These are phyloP conservation scores for Umbelopsis sp. DNA, from an alignment of 192 early-diverging fungal species.

Conservation along the genomic window DNA sequence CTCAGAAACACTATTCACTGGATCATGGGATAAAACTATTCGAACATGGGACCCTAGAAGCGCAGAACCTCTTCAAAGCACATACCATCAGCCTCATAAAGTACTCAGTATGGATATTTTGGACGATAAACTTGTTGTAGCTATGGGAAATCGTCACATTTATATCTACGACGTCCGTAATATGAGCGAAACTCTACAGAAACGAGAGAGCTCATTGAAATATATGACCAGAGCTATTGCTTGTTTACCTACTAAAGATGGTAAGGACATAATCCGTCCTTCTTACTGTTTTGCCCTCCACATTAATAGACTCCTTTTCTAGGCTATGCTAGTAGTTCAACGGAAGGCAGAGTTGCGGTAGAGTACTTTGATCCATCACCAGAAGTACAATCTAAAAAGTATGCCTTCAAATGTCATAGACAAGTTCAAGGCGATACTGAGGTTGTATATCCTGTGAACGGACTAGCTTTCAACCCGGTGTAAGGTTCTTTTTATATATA, in stretches of 20 bases:
- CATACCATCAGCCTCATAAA: constrained; percentile 68
- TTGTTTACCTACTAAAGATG: constrained; percentile 85
- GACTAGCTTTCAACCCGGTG: constrained; percentile 90
- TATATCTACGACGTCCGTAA: constrained; percentile 87
- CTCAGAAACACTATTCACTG: constrained; percentile 72
- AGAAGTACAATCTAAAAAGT: constrained; percentile 78
- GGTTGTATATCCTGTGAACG: constrained; percentile 90
- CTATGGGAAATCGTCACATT: constrained; percentile 76
- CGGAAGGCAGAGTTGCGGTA: constrained; percentile 93
- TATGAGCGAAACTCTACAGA: constrained; percentile 71
- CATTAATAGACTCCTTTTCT: background rate
- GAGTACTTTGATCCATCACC: constrained; percentile 82
- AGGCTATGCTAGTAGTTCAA: constrained; percentile 89
- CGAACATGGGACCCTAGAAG: constrained; percentile 76
- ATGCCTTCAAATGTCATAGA: constrained; percentile 98
- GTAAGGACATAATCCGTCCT: constrained; percentile 23
- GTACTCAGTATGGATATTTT: constrained; percentile 83
- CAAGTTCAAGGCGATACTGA: constrained; percentile 75
- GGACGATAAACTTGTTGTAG: constrained; percentile 76
- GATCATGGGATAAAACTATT: constrained; percentile 91
- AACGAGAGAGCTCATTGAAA: constrained; percentile 80
- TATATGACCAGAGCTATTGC: constrained; percentile 85
- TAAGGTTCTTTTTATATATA: constrained; percentile 35
- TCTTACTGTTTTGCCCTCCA: background rate
- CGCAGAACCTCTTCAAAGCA: constrained; percentile 28